A percentile compares a stretch with the other conserved stretches of the same genome.
These are phyloP conservation scores for Trichoderma polysporum DNA, from an alignment of 2,329 filamentous ascomycete genomes.

Conservation along the genomic window DNA sequence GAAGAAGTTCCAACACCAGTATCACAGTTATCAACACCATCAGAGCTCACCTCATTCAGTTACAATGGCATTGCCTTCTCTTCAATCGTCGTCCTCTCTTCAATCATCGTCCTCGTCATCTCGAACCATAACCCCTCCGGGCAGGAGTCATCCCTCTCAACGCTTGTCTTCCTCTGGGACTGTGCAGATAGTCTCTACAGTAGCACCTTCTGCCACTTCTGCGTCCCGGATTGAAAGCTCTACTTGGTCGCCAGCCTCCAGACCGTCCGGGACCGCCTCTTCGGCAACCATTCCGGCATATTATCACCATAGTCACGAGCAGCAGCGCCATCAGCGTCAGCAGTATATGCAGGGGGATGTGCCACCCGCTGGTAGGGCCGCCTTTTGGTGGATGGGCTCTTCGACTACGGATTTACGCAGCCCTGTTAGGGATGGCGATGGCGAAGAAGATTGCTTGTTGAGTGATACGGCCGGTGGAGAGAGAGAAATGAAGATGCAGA, in stretches of 20 bases:
- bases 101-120: neutral
- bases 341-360: neutral
- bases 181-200: neutral
- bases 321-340: neutral
- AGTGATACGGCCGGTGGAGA: neutral
- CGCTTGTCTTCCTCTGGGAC: neutral
- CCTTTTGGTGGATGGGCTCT: neutral
- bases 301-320: neutral
- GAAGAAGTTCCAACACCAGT: neutral
- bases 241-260: neutral
- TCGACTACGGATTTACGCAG: neutral
- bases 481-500: conserved; percentile 22
- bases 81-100: neutral
- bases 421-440: neutral
- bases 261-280: neutral
- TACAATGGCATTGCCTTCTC: neutral
- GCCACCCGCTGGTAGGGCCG: neutral
- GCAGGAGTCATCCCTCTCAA: neutral
- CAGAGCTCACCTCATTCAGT: neutral
- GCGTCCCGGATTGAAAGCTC: neutral
- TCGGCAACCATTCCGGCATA: neutral
- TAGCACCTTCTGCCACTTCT: neutral
- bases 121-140: neutral
- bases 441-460: neutral
- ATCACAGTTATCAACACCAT: too few relatives aligned